A percentile compares a stretch with the other conserved stretches of the same genome.
phyloP scores from a whole-genome alignment of 2,329 filamentous ascomycete genomes.

The Pezicula radicicola region DNA sequence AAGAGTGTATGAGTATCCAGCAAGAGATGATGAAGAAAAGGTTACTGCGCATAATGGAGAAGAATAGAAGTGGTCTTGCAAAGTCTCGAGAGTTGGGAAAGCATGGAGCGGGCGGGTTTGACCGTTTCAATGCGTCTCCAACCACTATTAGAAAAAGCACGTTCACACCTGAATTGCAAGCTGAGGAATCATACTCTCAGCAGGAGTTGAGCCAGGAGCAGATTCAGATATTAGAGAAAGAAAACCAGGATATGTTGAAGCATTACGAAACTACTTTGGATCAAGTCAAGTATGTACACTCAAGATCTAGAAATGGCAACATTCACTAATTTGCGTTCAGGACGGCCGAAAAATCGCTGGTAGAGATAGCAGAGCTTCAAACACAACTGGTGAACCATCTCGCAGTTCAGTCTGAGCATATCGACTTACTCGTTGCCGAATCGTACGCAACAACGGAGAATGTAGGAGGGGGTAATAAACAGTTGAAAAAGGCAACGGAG shows the following conservation, averaged over 20 bases:
- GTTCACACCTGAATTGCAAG: slow-evolving; percentile 14
- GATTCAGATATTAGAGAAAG: slow-evolving; percentile 87
- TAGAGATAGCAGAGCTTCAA: slow-evolving; percentile 92
- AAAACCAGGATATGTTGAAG: slow-evolving; percentile 88
- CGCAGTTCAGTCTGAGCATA: slow-evolving; percentile 80
- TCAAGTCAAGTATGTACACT: slow-evolving; percentile 76
- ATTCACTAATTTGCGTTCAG: slow-evolving; percentile 39
- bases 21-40: slow-evolving; percentile 91
- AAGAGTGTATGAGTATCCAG: slow-evolving; percentile 75
- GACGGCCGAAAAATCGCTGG: slow-evolving; percentile 81
- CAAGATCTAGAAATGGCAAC: background rate
- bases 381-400: slow-evolving; percentile 85
- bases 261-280: slow-evolving; percentile 93
- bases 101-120: slow-evolving; percentile 24
- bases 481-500: slow-evolving; percentile 80
- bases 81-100: slow-evolving; percentile 48
- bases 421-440: slow-evolving; percentile 84
- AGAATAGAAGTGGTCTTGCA: slow-evolving; percentile 80
- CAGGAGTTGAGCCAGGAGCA: slow-evolving; percentile 73
- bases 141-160: slow-evolving; percentile 11
- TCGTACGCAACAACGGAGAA: slow-evolving; percentile 81
- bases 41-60: slow-evolving; percentile 81
- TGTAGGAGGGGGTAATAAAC: slow-evolving; percentile 83
- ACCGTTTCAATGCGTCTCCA: slow-evolving; percentile 10
- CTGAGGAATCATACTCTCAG: slow-evolving; percentile 18